Conservation (phyloP, 2,329 filamentous ascomycete species). For the Tolypocladium ophioglossoides region DNA sequence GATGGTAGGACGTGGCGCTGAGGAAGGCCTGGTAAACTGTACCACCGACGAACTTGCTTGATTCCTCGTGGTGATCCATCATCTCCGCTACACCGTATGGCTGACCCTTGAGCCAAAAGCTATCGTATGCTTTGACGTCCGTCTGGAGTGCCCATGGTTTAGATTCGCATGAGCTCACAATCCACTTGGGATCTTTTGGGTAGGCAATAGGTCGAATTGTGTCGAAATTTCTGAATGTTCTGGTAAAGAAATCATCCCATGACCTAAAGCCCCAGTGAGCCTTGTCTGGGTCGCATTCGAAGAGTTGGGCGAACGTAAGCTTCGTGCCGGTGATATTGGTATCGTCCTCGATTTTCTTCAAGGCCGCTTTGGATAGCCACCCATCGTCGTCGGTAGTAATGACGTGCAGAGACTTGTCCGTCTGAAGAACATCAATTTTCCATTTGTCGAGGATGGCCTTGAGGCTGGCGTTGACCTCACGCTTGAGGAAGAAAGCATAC, state of each 20-base stretch:
- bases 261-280: slow-evolving; percentile 42
- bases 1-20: slow-evolving; percentile 52
- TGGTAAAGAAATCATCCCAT: slow-evolving; percentile 56
- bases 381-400: slow-evolving; percentile 3
- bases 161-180: slow-evolving; percentile 53
- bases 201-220: slow-evolving; percentile 40
- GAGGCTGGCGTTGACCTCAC: slow-evolving; percentile 38
- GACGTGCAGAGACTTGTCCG: slow-evolving; percentile 10
- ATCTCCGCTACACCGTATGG: slow-evolving; percentile 52
- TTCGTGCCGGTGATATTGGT: slow-evolving; percentile 6
- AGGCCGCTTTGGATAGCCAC: slow-evolving; percentile 10
- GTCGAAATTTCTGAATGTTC: slow-evolving; percentile 29
- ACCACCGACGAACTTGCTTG: slow-evolving; percentile 43
- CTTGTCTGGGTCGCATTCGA: slow-evolving; percentile 11
- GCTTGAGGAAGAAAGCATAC: slow-evolving; percentile 40
- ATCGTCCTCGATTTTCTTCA: slow-evolving; percentile 7
- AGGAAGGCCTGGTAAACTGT: slow-evolving; percentile 60
- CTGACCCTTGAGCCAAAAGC: slow-evolving; percentile 57
- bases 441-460: slow-evolving; percentile 40
- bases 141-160: slow-evolving; percentile 36
- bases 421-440: slow-evolving; percentile 15
- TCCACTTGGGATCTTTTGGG: slow-evolving; percentile 21
- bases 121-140: slow-evolving; percentile 39
- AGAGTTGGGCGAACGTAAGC: slow-evolving; percentile 8
- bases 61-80: slow-evolving; percentile 38